Base-by-base conservation (phyloP, 2,329 filamentous ascomycete species). In the Fusarium subglutinans region DNA sequence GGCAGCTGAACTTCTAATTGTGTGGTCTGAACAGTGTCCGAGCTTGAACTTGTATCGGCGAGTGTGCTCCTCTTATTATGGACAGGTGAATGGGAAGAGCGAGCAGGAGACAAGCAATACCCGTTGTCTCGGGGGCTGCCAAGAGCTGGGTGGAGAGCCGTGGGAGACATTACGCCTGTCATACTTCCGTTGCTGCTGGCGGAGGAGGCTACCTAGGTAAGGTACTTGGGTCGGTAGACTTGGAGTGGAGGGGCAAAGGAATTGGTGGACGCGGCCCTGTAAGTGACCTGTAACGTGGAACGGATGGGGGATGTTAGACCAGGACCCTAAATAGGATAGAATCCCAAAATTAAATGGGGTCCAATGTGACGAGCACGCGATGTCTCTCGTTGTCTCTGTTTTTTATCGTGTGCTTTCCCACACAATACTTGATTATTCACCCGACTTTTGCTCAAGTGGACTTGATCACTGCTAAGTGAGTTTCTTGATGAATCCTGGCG, bases 131-230 rank as follows among this genome's bases (percentile, higher is more conserved):
- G 67, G 69, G 77, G 76, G 72, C 81, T 82, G 80, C 83, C 84
- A 80, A 89, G 84, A 72, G 82, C 82, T 78, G 86, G 86, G 84
- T 89, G 87, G 82, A 89, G 83, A 74, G 86, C 83, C 63, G 83
- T 83, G 66, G 87, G 85, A 73, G 86, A 87, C 53, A 75, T 69
- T 37, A 76, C 60, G 69, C 74, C 76, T 78, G 77, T 76, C 77
- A 78, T 78, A 72, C 76, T 77, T 68, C 68, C 66, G 66, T 53
- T 74, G 55, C 45, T 73, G 70, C 45, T 73, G 70, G 72, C 63
- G 72, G 64, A 72, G 72, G 67, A 62, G 56, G 56, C 37, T 72
- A 56, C 6, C 7, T 28, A 35, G 33, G 33, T 35, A 35, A 35
- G 66, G 57, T 48, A 30, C 45, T 48, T 48, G 20, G 45, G 45